Conservation (phyloP, 202 grass and related monocot species). For the Schoenoplectus tabernaemontani region DNA sequence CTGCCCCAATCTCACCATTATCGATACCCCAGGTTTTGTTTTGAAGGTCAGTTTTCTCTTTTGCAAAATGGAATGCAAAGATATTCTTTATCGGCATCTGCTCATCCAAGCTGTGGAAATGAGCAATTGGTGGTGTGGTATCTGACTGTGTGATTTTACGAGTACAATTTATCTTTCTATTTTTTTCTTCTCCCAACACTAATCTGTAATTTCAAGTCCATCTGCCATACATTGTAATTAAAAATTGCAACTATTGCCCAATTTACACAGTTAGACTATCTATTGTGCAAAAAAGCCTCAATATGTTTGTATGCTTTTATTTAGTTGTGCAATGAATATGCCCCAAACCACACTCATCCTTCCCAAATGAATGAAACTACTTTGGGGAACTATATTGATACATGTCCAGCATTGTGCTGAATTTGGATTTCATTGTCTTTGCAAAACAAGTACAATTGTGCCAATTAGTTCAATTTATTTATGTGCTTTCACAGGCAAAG, state of each 20-base stretch:
- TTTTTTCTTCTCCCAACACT: neutral
- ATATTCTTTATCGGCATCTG: neutral
- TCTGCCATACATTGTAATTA: neutral
- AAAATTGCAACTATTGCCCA: neutral
- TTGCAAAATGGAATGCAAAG: neutral
- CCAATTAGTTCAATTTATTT: neutral
- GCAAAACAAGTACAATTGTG: neutral
- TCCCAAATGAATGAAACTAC: neutral
- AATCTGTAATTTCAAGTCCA: neutral
- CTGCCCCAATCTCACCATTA: constrained; percentile 98
- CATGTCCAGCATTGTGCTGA: neutral
- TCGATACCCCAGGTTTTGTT: constrained; percentile 95
- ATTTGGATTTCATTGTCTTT: neutral
- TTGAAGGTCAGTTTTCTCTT: constrained; percentile 47
- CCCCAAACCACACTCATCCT: neutral
- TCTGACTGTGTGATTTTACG: neutral
- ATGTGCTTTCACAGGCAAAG: constrained; percentile 56
- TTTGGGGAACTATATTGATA: neutral
- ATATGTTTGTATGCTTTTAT: neutral
- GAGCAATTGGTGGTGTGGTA: neutral
- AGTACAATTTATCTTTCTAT: neutral
- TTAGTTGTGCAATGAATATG: neutral
- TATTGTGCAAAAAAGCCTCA: neutral
- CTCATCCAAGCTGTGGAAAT: neutral
- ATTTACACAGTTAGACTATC: neutral